A percentile compares a stretch with the other conserved stretches of the same genome.
phyloP scores from a whole-genome alignment of 1,139 yeast species.

The Wickerhamomyces sp. region DNA sequence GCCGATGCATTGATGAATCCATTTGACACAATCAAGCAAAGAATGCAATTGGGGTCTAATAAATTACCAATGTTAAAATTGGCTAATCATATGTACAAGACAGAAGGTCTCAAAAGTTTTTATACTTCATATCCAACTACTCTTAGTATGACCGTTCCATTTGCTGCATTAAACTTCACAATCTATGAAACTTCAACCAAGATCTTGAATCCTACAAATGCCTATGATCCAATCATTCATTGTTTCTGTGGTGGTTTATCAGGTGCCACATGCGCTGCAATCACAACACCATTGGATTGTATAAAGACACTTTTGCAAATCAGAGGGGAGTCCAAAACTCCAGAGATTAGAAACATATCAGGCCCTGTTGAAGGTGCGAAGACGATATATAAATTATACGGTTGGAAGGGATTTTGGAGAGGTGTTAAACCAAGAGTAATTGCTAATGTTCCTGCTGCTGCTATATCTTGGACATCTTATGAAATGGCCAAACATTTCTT shows the following conservation, averaged over 20 bases:
- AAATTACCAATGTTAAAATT: conserved; percentile 16
- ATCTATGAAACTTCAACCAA: conserved; percentile 83
- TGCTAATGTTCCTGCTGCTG: conserved; percentile 94
- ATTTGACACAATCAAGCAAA: conserved; percentile 89
- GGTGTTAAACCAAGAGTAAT: conserved; percentile 91
- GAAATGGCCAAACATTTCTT: conserved; percentile 76
- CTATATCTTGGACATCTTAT: conserved; percentile 97
- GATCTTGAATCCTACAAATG: conserved; percentile 69
- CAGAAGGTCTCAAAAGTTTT: conserved; percentile 81
- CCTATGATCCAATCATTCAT: conserved; percentile 86
- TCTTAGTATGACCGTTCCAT: conserved; percentile 86
- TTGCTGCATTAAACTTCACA: conserved; percentile 92
- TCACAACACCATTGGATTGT: conserved; percentile 94
- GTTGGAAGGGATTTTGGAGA: conserved; percentile 66
- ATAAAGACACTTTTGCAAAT: conserved; percentile 84
- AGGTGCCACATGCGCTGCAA: conserved; percentile 95
- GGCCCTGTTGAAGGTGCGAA: conserved; percentile 64
- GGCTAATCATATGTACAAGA: conserved; percentile 44
- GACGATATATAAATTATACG: conserved; percentile 63
- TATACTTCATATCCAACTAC: conserved; percentile 96
- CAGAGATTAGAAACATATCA: conserved; percentile 50
- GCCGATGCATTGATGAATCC: conserved; percentile 98
- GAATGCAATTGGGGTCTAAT: conserved; percentile 53
- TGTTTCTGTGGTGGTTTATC: conserved; percentile 93
- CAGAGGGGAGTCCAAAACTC: conserved; percentile 33